Percentiles rank a stretch among this genome's conserved stretches.
These are phyloP conservation scores for Trichosporon asahii DNA, from an alignment of 1,284 basidiomycete species.

Conservation along the genomic window DNA sequence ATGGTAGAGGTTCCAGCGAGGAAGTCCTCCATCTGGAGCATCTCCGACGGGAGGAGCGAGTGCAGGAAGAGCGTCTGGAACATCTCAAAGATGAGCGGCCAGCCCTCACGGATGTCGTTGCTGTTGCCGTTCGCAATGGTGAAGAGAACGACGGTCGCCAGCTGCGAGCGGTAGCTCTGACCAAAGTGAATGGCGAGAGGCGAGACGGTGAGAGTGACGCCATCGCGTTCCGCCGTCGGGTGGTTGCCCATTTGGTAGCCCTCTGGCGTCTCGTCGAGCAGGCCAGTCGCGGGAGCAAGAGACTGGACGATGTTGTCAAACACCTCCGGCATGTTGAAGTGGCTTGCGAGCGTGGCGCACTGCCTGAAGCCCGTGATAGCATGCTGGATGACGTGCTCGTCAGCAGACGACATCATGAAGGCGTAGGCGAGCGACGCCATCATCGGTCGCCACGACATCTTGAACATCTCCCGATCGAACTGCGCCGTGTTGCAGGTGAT, in stretches of 20 bases:
- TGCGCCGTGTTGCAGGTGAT: conserved; percentile 71
- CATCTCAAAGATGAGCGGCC: conserved; percentile 97
- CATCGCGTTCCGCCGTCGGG: conserved; percentile 89
- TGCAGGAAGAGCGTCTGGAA: conserved; percentile 94
- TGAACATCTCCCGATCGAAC: conserved; percentile 94
- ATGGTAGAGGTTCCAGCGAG: conserved; percentile 83
- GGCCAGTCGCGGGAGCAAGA: conserved; percentile 78
- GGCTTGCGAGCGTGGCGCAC: conserved; percentile 87
- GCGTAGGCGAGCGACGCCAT: conserved; percentile 87
- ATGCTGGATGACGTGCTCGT: conserved; percentile 93
- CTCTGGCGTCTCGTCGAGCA: conserved; percentile 69
- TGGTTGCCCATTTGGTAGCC: conserved; percentile 71
- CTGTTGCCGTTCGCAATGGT: conserved; percentile 97
- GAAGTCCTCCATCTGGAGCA: conserved; percentile 98
- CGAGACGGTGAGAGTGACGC: conserved; percentile 82
- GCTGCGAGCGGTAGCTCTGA: conserved; percentile 89
- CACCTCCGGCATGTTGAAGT: conserved; percentile 85
- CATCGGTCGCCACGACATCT: conserved; percentile 81
- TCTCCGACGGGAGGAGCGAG: conserved; percentile 77
- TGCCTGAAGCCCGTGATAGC: conserved; percentile 93
- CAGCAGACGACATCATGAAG: conserved; percentile 85
- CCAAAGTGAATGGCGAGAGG: conserved; percentile 91
- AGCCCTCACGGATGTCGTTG: conserved; percentile 89
- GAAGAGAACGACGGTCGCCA: conserved; percentile 95
- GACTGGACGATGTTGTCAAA: conserved; percentile 95